These are phyloP conservation scores for Piedraia hortae DNA, from an alignment of 2,329 filamentous ascomycete genomes.

Conservation along the genomic window DNA sequence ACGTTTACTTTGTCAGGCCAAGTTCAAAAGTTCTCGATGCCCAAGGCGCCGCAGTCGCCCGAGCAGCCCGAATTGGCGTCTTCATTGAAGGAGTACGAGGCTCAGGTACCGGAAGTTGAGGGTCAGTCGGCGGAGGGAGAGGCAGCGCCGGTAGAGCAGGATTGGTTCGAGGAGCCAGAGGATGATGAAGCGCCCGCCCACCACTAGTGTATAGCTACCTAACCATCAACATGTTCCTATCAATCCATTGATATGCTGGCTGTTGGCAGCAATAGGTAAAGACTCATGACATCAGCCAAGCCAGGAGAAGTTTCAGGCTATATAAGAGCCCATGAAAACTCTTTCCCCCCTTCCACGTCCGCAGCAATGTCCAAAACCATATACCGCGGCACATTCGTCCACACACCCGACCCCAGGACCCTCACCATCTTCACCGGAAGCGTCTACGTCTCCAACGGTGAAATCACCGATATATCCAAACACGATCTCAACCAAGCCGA, in stretches of 20 bases:
- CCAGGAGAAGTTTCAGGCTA: too few relatives aligned
- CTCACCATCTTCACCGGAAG: constrained; percentile 23
- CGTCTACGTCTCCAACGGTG: constrained; percentile 26
- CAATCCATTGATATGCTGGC: too few relatives aligned
- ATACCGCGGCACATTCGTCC: constrained; percentile 34
- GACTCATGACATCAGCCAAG: too few relatives aligned
- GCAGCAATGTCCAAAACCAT: too few relatives aligned
- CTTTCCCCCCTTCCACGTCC: too few relatives aligned
- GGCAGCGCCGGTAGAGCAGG: constrained; percentile 31
- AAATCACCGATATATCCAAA: constrained; percentile 21
- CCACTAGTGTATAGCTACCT: too few relatives aligned
- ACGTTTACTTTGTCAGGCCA: too few relatives aligned
- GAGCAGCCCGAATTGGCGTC: constrained; percentile 83
- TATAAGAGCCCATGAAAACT: too few relatives aligned
- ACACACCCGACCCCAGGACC: constrained; percentile 21
- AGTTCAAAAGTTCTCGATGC: constrained; percentile 62
- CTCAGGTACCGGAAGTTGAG: constrained; percentile 80
- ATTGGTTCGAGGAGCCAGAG: constrained; percentile 28
- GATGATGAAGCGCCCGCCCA: constrained; percentile 6
- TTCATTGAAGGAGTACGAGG: constrained; percentile 85
- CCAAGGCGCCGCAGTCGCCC: constrained; percentile 60
- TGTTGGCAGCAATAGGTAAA: too few relatives aligned
- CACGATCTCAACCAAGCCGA: constrained; percentile 8
- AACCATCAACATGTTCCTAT: too few relatives aligned
- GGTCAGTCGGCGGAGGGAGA: constrained; percentile 43